phyloP scores from a whole-genome alignment of 2,329 filamentous ascomycete genomes.

The Lasiodiplodia sp. region DNA sequence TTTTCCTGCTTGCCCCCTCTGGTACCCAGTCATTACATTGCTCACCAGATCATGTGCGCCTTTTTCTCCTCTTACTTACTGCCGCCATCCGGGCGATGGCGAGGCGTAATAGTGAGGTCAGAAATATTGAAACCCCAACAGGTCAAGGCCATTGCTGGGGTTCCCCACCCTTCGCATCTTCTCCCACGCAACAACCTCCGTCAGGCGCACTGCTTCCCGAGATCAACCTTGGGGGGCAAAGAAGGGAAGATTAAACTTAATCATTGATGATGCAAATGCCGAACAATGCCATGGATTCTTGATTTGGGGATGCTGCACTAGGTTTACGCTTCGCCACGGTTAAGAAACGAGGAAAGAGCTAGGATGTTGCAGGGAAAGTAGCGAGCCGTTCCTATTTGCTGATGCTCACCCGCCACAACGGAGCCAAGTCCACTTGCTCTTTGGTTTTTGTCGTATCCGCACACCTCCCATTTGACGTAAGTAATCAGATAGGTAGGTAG shows the following conservation, averaged over 20 bases:
- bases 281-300: neutral
- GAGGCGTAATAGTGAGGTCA: neutral
- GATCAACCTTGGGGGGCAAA: neutral
- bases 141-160: neutral
- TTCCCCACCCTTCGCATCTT: neutral
- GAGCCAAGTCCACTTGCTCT: neutral
- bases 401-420: neutral
- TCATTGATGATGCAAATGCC: neutral
- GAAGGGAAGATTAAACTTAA: neutral
- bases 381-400: neutral
- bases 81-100: neutral
- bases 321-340: neutral
- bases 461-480: slow-evolving; percentile 23
- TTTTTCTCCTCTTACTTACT: neutral
- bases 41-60: slow-evolving; percentile 1
- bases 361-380: neutral
- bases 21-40: neutral
- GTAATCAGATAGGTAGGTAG: neutral
- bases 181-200: neutral
- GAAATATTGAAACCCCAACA: neutral
- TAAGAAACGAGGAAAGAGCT: neutral
- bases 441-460: slow-evolving; percentile 1
- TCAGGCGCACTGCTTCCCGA: neutral
- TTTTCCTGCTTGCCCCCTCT: neutral
- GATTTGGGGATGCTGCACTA: neutral